Evolutionary conservation across 2,329 filamentous ascomycete genomes (phyloP).

Genomic region (Amesomyces nigricolor): DNA sequence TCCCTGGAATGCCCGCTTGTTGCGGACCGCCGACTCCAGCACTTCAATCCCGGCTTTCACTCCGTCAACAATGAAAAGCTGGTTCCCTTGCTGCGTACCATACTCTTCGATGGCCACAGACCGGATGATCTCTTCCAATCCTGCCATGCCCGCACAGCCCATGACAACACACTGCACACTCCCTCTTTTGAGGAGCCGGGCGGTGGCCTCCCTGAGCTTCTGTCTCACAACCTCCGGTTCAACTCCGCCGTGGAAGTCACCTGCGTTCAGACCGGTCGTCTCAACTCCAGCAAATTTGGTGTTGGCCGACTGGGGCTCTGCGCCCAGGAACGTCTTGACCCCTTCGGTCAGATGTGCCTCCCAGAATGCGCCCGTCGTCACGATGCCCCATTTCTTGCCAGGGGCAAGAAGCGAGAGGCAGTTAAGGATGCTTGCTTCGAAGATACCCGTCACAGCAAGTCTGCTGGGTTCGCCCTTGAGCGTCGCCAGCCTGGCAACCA

Average conservation of each 20-base stretch:
- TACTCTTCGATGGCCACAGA: conserved; percentile 60
- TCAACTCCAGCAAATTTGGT: conserved; percentile 69
- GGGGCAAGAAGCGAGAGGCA: conserved; percentile 49
- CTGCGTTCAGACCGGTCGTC: conserved; percentile 74
- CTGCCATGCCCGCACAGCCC: conserved; percentile 89
- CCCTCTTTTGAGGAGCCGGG: conserved; percentile 52
- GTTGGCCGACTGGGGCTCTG: conserved; percentile 30
- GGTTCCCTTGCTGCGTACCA: conserved; percentile 50
- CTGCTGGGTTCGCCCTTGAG: conserved; percentile 20
- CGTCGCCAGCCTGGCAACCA: conserved; percentile 56
- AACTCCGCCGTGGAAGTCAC: conserved; percentile 68
- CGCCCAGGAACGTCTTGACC: conserved; percentile 58
- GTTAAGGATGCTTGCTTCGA: conserved; percentile 71
- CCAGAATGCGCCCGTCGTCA: conserved; percentile 84
- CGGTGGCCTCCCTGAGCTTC: conserved; percentile 66
- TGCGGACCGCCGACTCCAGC: conserved; percentile 50
- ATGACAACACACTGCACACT: conserved; percentile 66
- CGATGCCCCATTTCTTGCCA: conserved; percentile 66
- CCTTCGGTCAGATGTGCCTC: conserved; percentile 64
- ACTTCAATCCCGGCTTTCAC: conserved; percentile 64
- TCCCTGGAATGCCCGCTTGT: conserved; percentile 35
- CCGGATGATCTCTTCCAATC: conserved; percentile 71
- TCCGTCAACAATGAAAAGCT: conserved; percentile 70
- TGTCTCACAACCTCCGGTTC: conserved; percentile 56
- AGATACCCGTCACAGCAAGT: conserved; percentile 69